Evolutionary conservation across 2,329 filamentous ascomycete species (phyloP), one percentile per base, ranked within the genome.

Genomic region (Acephala macrosclerotiorum): DNA sequence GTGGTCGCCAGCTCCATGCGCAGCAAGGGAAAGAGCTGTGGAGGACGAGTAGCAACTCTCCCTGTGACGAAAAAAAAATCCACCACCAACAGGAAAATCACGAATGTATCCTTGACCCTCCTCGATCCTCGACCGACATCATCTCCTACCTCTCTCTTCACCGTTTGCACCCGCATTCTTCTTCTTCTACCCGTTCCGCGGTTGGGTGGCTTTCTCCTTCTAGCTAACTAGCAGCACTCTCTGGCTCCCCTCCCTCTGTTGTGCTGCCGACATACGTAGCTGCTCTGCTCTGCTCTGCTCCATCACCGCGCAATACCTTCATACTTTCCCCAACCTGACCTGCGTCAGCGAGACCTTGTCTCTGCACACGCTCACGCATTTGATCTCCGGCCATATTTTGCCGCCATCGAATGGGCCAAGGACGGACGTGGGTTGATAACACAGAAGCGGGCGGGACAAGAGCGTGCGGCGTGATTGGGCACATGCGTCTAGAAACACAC

Each of bases 381-480:
- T 42, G 38, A 5, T 22, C n/a, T 11, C 8, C 60, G 26, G 40
- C 29, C 51, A n/a, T 36, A 22, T 29, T 26, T 51, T 64, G 58
- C 57, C 22, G 57, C 61, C 61, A 14, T 60, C 38, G n/a, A 29
- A 64, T 58, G 61, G 20, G 61, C 60, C 53, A 57, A 40, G 59
- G 51, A 38, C 26, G 59, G 51, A 38, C 26, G 42, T 61, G 47
- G 33, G 63, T 65, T 65, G 51, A 65, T 51, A 60, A 63, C 61
- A 58, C 47, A 53, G 22, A 53, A 42, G 47, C 42, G n/a, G 35
- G 51, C 49, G 22, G 25, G 47, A 40, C 58, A 25, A 42, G 25
- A 60, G 58, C 26, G 16, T 40, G 45, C 55, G 42, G 16, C 42
- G 22, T 53, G 47, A 53, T 53, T 53, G 47, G 47, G 26, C 47